These are phyloP conservation scores for Pholiota adiposa DNA, from an alignment of 1,284 basidiomycete genomes.

Conservation along the genomic window DNA sequence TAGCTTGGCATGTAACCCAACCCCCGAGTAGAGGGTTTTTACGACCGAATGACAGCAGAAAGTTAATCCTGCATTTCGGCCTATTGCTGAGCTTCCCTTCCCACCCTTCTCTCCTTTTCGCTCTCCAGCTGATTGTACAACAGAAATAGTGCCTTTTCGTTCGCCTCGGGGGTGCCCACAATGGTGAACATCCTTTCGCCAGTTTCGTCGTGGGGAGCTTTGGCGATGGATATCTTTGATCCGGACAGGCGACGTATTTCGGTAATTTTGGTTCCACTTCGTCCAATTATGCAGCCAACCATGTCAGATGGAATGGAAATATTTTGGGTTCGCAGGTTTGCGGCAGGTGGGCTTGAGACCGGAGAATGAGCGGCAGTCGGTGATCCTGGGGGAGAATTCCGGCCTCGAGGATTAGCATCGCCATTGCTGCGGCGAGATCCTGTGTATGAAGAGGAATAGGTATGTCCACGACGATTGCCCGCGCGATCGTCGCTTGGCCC, in stretches of 20 bases:
- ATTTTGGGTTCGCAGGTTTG: conserved; percentile 95
- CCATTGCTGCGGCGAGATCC: conserved; percentile 63
- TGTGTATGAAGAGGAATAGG: conserved; percentile 46
- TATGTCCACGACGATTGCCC: conserved; percentile 55
- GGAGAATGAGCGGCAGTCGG: conserved; percentile 53
- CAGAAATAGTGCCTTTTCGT: conserved; percentile 96
- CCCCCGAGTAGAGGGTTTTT: background rate
- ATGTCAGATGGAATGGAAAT: conserved; percentile 99
- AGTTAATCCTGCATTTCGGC: conserved; percentile 57
- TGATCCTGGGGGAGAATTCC: conserved; percentile 61
- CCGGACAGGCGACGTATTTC: conserved; percentile 97
- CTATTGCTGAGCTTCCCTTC: conserved; percentile 73
- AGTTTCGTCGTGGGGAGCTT: conserved; percentile 97
- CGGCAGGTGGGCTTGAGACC: conserved; percentile 54
- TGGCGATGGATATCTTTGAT: conserved; percentile 97
- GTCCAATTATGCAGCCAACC: conserved; percentile 98
- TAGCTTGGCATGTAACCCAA: conserved; percentile 6
- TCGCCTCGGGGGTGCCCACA: conserved; percentile 93
- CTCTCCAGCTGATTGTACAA: conserved; percentile 97
- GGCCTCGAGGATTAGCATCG: conserved; percentile 46
- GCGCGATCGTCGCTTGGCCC: conserved; percentile 79
- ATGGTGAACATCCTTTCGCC: conserved; percentile 99
- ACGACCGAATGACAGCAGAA: background rate
- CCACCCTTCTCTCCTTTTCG: conserved; percentile 92
- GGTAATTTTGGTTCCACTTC: conserved; percentile 97